phyloP scores from a whole-genome alignment of 1,284 basidiomycete species.

The Fistulinella cinereoalba region DNA sequence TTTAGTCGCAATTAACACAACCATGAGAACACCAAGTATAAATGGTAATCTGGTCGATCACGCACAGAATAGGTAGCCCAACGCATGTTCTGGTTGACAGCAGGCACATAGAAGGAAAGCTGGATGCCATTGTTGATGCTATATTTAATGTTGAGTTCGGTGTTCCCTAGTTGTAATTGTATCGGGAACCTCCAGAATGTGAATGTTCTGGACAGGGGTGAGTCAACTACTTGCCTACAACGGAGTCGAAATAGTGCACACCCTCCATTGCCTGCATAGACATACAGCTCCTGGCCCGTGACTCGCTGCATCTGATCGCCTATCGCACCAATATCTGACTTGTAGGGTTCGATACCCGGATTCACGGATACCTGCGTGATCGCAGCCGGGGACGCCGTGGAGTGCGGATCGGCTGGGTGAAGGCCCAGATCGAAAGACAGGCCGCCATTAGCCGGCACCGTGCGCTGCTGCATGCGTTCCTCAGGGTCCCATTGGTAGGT shows the following conservation, averaged over 20 bases:
- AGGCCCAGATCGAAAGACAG: slow-evolving; percentile 56
- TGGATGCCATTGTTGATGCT: slow-evolving; percentile 75
- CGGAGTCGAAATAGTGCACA: slow-evolving; percentile 33
- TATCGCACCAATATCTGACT: slow-evolving; percentile 15
- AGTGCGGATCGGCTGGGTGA: slow-evolving; percentile 70
- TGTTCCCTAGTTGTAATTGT: slow-evolving; percentile 69
- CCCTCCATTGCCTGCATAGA: slow-evolving; percentile 70
- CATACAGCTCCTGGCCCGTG: slow-evolving; percentile 74
- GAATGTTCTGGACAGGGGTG: slow-evolving; percentile 54
- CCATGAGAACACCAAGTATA: not conserved
- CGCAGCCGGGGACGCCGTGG: slow-evolving; percentile 34
- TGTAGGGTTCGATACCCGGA: slow-evolving; percentile 14
- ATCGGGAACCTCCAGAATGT: slow-evolving; percentile 97
- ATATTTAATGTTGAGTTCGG: slow-evolving; percentile 82
- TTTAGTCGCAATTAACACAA: slow-evolving; percentile 26
- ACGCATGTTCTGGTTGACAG: slow-evolving; percentile 80
- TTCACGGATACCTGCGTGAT: not conserved
- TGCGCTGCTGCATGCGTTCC: slow-evolving; percentile 21
- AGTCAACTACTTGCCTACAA: not conserved
- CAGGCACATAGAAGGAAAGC: slow-evolving; percentile 84
- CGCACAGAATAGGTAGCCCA: slow-evolving; percentile 85
- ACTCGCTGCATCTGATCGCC: slow-evolving; percentile 41
- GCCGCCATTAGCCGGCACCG: slow-evolving; percentile 17
- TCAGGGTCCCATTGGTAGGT: slow-evolving; percentile 78
- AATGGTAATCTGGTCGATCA: slow-evolving; percentile 35